Evolutionary conservation across 1,284 basidiomycete genomes (phyloP), one percentile per base, ranked within the genome.

Genomic region (Takashimella tepidaria): DNA sequence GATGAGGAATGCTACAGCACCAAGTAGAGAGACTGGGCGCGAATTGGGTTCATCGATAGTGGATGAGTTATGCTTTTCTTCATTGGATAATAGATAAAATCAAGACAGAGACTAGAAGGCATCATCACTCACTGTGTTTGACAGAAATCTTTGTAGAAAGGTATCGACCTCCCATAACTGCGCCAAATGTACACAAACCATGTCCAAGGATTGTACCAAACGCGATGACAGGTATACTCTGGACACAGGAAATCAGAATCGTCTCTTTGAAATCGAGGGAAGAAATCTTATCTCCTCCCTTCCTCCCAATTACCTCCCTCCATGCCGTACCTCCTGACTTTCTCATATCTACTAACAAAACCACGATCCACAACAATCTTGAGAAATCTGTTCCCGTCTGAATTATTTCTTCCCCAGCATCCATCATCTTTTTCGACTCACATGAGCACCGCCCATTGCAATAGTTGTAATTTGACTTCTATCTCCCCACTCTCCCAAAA

Each of bases 401-500:
- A n/a, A n/a, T n/a, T n/a, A n/a, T n/a, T n/a, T n/a, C n/a, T n/a
- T n/a, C n/a, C 31, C 31, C 16, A 16, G 8, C 31, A 37, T 16
- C 31, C 31, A 8, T 37, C 10, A 16, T 16, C 31, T 8, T 37
- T 8, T 16, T 37, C n/a, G 11, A 81, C 87, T 64, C 68, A 97
- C 93, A 78, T 98, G 91, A 22, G 95, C 91, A 31, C 95, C 93
- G 1, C 89, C 96, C 47, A 98, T 80, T 2, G 92, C 93, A 61
- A 98, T 97, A 0, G 95, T 98, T 0, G 96, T 89, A 64, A 98
- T 95, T 77, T 98, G 96, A 68, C 89, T 92, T 44, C 95, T 79
- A 76, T 98, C 96, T 1, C 95, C 96, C 95, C 95, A 98, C 75
- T 98, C 95, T 21, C 93, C 96, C 11, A 98, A 80, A 76, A 98